These are phyloP conservation scores for Pterocarpus santalinus DNA, from an alignment of 306 rosid species.

Conservation along the genomic window DNA sequence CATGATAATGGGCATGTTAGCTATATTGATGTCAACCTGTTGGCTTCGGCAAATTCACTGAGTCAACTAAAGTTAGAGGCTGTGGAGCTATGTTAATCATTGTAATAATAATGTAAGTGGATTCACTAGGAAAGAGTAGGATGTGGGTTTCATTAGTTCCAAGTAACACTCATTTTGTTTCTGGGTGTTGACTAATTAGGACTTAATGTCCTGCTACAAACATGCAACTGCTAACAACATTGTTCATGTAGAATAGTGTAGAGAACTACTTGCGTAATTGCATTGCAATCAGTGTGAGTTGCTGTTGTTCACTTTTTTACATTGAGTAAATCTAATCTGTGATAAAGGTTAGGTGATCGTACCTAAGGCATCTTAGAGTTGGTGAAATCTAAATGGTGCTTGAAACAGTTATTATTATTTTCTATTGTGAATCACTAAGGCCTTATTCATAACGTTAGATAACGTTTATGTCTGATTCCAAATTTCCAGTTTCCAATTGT, in stretches of 20 bases:
- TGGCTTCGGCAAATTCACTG: constrained; percentile 24
- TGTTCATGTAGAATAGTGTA: background rate
- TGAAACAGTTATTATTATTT: background rate
- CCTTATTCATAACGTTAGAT: too few relatives aligned
- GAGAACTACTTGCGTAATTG: background rate
- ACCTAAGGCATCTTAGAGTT: background rate
- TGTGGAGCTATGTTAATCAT: constrained; percentile 37
- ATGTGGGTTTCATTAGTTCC: constrained; percentile 25
- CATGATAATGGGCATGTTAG: constrained; percentile 40
- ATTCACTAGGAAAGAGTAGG: constrained; percentile 31
- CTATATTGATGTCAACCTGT: constrained; percentile 26
- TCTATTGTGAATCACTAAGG: background rate
- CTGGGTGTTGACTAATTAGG: constrained; percentile 4
- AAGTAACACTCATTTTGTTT: background rate
- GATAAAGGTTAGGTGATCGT: background rate
- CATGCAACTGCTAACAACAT: background rate
- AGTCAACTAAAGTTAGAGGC: constrained; percentile 22
- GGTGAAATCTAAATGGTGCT: background rate
- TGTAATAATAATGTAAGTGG: constrained; percentile 46
- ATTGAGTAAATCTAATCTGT: background rate
- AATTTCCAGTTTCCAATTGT: background rate
- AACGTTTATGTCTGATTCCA: background rate
- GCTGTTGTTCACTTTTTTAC: background rate
- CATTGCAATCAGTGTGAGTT: constrained; percentile 3
- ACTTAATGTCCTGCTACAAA: background rate